These are phyloP conservation scores for Pseudogymnoascus sp. DNA, from an alignment of 2,329 filamentous ascomycete genomes.

Conservation along the genomic window DNA sequence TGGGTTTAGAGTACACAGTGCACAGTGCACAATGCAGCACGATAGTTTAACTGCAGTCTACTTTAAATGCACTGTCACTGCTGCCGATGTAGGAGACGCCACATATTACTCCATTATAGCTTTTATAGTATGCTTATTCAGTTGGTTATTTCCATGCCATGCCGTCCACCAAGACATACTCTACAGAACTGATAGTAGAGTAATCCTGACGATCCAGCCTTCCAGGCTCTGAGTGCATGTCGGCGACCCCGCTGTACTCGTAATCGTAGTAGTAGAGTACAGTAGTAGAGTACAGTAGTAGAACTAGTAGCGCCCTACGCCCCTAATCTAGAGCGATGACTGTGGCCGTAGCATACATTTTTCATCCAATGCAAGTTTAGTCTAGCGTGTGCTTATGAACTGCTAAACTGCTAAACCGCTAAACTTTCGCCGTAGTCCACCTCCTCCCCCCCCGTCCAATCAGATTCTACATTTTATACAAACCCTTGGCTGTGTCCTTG, in stretches of 20 bases:
- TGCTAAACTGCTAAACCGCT: background rate
- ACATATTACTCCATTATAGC: background rate
- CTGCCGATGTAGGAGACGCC: conserved; percentile 3
- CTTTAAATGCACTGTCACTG: background rate
- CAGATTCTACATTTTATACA: background rate
- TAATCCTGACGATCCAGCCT: background rate
- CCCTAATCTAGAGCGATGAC: background rate
- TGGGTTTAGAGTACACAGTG: background rate
- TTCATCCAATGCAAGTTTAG: conserved; percentile 2
- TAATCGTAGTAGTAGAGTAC: too few species aligned
- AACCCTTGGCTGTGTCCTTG: conserved; percentile 2
- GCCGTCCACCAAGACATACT: background rate
- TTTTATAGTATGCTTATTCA: background rate
- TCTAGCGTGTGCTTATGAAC: background rate
- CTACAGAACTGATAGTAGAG: too few species aligned
- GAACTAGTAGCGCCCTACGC: too few species aligned
- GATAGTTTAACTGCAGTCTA: background rate
- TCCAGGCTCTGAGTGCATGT: background rate
- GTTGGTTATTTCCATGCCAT: background rate
- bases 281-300: too few species aligned
- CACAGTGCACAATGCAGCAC: background rate
- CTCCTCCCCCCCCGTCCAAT: background rate
- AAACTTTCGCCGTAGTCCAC: background rate
- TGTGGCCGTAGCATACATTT: background rate
- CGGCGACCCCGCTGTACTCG: conserved; percentile 2